Evolutionary conservation across 2,329 filamentous ascomycete genomes (phyloP).

Genomic region (Colletotrichum sp.): DNA sequence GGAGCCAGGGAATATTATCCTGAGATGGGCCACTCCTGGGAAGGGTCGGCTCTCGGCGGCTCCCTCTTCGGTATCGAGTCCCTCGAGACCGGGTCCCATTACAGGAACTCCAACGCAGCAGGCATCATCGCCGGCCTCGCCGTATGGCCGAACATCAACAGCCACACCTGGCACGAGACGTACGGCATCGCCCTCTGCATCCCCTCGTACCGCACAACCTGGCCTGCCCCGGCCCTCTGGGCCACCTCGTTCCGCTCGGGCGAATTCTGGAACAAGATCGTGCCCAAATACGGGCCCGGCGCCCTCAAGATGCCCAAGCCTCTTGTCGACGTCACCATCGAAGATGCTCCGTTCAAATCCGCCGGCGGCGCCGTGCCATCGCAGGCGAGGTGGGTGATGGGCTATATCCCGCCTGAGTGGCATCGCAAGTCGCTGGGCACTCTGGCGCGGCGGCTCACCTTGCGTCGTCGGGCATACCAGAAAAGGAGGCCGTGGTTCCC

Average conservation of each 20-base stretch:
- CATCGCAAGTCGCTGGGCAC: background rate
- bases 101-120: background rate
- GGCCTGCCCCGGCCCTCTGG: background rate
- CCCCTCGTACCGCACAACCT: background rate
- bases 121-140: background rate
- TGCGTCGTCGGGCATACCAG: background rate
- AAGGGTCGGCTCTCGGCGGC: background rate
- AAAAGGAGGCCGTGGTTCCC: slow-evolving; percentile 1
- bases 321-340: background rate
- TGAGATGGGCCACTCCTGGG: background rate
- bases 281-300: background rate
- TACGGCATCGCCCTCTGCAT: background rate
- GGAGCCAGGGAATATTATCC: background rate
- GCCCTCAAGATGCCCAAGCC: background rate
- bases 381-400: background rate
- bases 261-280: background rate
- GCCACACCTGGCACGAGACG: background rate
- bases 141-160: background rate
- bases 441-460: background rate
- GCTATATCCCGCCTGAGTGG: background rate
- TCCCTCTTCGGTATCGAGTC: background rate
- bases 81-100: background rate
- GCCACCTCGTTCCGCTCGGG: background rate
- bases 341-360: background rate
- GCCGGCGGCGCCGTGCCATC: background rate